Base-by-base conservation (phyloP, 345 rosid genomes). In the Camelina neglecta region DNA sequence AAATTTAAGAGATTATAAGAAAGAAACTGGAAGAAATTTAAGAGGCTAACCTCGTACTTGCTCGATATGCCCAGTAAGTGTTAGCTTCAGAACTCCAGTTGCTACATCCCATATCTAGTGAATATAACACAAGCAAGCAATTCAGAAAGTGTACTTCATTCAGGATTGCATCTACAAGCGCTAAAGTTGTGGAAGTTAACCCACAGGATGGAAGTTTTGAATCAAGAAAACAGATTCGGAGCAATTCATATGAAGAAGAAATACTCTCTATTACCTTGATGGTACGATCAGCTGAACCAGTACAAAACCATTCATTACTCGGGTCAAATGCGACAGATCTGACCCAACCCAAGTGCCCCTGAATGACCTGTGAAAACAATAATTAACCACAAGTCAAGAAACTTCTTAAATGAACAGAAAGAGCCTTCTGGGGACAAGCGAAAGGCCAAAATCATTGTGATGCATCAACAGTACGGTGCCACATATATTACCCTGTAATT, bases 281-380 rank as follows among this genome's bases (percentile, higher is more conserved):
- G 47, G 98, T 92, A 67, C 98, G 92, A 81, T 95, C 99, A 11
- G 99, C 98, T 64, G 99, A 95, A 47, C 99, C 99, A 72, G 99
- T 92, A 76, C 98, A 90, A 79, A 95, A 95, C 99, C 99, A 95
- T 53, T 84, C 73, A 81, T 95, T 95, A 84, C 99, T 92, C 3
- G 98, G 97, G 85, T 95, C 98, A 83, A 95, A 95, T 4, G 99
- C 97, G 44, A 95, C 62, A 38, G 99, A 90, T 82, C 99, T 87
- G 65, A 95, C 98, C 99, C 99, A 95, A 66, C 99, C 99, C 87
- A 95, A 83, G 81, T 95, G 99, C 42, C 97, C 99, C 55, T 93
- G 90, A 75, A 95, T 90, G 77, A 77, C 81, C 81, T 77, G 73
- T 50, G 68, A 44, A 39, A 80, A 26, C 61, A 82, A 51, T 58